Evolutionary conservation across 768 basidiomycete genomes (phyloP), one percentile per base, ranked within the genome.

Genomic region (Peribolospora kevripleyi): DNA sequence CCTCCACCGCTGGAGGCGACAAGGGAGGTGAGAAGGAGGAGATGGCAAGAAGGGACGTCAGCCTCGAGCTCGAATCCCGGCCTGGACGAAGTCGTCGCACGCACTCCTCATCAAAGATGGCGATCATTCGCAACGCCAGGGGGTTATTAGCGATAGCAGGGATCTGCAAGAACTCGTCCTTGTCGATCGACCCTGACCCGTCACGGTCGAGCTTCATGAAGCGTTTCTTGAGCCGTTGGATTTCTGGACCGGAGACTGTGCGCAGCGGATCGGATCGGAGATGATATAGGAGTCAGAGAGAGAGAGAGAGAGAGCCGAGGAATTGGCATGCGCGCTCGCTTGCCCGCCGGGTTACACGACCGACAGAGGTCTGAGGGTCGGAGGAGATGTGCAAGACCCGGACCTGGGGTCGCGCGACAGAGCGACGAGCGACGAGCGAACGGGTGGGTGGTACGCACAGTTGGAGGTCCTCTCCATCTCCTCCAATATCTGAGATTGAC

Each of bases 141-240:
- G 93, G 93, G 68, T 97, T 98, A 55, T 85, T 88, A 25, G 91
- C 91, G 63, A 97, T 97, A 72, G 91, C 87, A 0, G 93, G 93
- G 74, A 98, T 93, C 73, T 88, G 87, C 58, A 97, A 71, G 70
- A 98, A 98, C 69, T 98, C 93, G 61, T 97, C 93, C 49, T 85
- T 82, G 73, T 97, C 91, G 68, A 98, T 91, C 25, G 90, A 88
- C 58, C 93, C 93, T 40, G 85, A 90, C 51, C 88, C 88, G 70
- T 98, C 88, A 63, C 88, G 84, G 68, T 98, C 93, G 62, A 98
- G 81, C 71, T 98, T 98, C 87, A 97, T 95, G 69, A 98, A 97
- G 54, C 93, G 81, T 68, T 95, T 97, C 76, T 93, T 93, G 62
- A 97, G 74, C 54, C 93, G 76, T 62, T 95, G 85, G 62, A 98